Base-by-base conservation (phyloP, 2,329 filamentous ascomycete species). In the Sclerotinia borealis region DNA sequence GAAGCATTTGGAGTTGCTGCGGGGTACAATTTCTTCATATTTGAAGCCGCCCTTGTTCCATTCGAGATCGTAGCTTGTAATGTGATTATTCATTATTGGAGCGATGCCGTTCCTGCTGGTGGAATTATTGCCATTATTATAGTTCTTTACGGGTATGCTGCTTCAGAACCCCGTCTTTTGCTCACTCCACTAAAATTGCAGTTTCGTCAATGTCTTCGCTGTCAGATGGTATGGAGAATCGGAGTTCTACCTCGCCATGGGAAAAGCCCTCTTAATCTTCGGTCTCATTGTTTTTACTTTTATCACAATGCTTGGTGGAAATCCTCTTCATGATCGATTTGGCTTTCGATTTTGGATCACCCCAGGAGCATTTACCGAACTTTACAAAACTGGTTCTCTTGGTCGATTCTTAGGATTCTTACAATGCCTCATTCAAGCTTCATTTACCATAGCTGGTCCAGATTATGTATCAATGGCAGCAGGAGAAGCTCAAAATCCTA, bases 1-100 rank as follows among this genome's bases (percentile, higher is more conserved):
- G 87, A 91, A 67, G 87, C 88, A 2, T 89, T 92, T 64, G 88
- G 88, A 0, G 87, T 90, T 63, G 87, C 87, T 8, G 83, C 86
- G 1, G 88, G 88, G 6, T 91, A 87, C 83, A 90, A 91, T 73
- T 90, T 89, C 69, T 90, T 90, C 77, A 74, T 89, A 49, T 89
- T 89, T 66, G 85, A 90, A 72, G 87, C 87, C 1, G 81, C 82
- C 75, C 61, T 72, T 3, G 71, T 72, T n/a, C 70, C 71, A 9
- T 71, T 67, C 48, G 76, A 79, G 61, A 75, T 79, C 11, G 77
- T 76, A 5, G 78, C 77, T 5, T 75, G 76, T n/a, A 73, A 74
- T 6, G 63, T 79, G 2, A 74, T 80, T 22, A 78, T 80, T 41
- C 70, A 76, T 34, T 80, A 78, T 68, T 80, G 78, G 79, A 86